Evolutionary conservation across 192 early-diverging fungal genomes (phyloP), one percentile per base, ranked within the genome.

Genomic region (Backusella sp.): DNA sequence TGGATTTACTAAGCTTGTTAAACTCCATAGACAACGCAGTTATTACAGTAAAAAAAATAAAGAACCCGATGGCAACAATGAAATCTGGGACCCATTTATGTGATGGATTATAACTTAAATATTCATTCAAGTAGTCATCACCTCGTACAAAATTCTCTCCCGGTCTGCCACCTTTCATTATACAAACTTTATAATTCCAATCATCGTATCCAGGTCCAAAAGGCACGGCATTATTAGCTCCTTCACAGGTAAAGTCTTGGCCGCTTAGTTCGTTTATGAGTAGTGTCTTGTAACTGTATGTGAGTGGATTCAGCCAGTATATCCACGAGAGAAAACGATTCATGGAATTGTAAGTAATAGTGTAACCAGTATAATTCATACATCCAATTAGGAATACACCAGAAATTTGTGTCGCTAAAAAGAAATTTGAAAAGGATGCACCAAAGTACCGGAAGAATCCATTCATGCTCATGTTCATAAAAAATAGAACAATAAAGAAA

Each of bases 191-290:
- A 42, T 82, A 77, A 23, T 70, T 39, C 66, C 80, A 23, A n/a
- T 84, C 77, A 39, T 69, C 82, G 65, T 87, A 84, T 76, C 72
- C 79, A 82, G 71, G 68, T 3, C 79, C 79, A 75, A 23, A 44
- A n/a, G 79, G 79, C 41, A 80, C 74, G 23, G 59, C 28, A 30
- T 76, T 72, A 23, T 70, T 71, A 35, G 73, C 3, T 17, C 74
- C 80, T 14, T 77, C 36, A 32, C 84, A 87, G 14, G 76, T 65
- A 68, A 86, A 86, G 0, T 62, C 68, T 35, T 88, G 76, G 1
- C 89, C 91, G 0, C 72, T 76, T 79, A 92, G 86, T 77, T 92
- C 90, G 72, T 91, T 90, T 36, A 86, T 83, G 56, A 92, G 79
- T 8, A 92, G 70, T 11, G 89, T 80, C 53, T 88, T 86, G 77